Evolutionary conservation across 129 eudicot species (phyloP).

Genomic region (Lactuca saligna): DNA sequence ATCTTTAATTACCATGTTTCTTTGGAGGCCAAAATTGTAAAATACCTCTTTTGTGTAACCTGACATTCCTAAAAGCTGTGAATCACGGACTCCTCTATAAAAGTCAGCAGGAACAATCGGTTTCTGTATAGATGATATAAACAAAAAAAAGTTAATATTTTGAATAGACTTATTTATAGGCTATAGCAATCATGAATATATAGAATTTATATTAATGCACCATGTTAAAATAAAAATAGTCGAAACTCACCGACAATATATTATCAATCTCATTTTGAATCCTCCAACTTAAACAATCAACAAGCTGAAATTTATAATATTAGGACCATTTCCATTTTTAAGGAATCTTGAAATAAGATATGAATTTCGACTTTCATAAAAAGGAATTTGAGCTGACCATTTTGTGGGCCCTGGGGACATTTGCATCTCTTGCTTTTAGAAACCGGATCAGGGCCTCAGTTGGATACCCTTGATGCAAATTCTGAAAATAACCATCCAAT

Average conservation of each 20-base stretch:
- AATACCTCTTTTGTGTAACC: slow-evolving; percentile 98
- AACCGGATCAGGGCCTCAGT: slow-evolving; percentile 66
- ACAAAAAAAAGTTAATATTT: slow-evolving; percentile 11
- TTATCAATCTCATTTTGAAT: slow-evolving; percentile 80
- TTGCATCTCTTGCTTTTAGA: slow-evolving; percentile 95
- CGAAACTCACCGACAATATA: slow-evolving; percentile 84
- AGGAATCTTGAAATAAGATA: slow-evolving; percentile 1
- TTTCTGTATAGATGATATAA: slow-evolving; percentile 51
- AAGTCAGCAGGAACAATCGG: slow-evolving; percentile 75
- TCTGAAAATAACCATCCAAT: slow-evolving; percentile 47
- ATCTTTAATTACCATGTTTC: slow-evolving; percentile 2
- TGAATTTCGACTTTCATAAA: neutral
- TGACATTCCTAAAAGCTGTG: slow-evolving; percentile 88
- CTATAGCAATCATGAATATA: neutral
- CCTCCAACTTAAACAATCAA: slow-evolving; percentile 91
- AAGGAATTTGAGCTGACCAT: slow-evolving; percentile 49
- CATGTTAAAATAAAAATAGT: no score
- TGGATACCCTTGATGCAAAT: slow-evolving; percentile 77
- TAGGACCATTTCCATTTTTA: no score
- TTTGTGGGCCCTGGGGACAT: slow-evolving; percentile 69
- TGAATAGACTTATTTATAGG: neutral
- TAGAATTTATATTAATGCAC: no score
- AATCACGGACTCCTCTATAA: slow-evolving; percentile 83
- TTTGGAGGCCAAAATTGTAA: no score
- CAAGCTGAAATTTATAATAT: no score